These are phyloP conservation scores for Saccharomycopsis hybrid DNA, from an alignment of 1,139 yeast genomes.

Conservation along the genomic window DNA sequence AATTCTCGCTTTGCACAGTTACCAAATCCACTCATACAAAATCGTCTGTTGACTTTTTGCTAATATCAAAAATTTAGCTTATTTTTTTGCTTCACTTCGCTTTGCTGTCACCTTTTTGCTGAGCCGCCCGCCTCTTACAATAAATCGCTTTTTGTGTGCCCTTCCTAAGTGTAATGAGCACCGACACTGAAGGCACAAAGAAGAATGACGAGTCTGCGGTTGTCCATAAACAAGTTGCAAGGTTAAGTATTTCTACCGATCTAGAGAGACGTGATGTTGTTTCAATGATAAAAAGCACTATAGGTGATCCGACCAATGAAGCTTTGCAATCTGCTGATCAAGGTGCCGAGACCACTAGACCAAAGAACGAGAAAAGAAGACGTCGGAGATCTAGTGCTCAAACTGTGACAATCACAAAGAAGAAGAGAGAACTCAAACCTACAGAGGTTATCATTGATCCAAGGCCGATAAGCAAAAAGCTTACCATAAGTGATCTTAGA, in stretches of 20 bases:
- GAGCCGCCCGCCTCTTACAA: no score
- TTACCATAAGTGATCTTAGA: conserved; percentile 41
- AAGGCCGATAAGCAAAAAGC: conserved; percentile 27
- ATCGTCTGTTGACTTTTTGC: no score
- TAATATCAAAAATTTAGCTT: no score
- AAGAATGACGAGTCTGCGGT: no score
- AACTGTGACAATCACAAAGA: conserved; percentile 21
- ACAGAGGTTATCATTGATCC: conserved; percentile 29
- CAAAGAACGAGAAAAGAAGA: conserved; percentile 27
- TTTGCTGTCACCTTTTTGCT: no score
- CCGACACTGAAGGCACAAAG: no score
- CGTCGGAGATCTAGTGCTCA: conserved; percentile 31
- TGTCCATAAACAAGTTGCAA: conserved; percentile 27
- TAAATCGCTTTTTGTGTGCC: no score
- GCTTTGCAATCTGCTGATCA: conserved; percentile 3
- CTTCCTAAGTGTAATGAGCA: no score
- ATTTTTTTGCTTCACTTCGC: no score
- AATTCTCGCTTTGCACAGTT: no score
- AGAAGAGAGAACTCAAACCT: conserved; percentile 38
- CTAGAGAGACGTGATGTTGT: conserved; percentile 12
- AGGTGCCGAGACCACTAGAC: conserved; percentile 23
- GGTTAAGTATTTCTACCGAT: conserved; percentile 28
- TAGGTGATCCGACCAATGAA: conserved; percentile 21
- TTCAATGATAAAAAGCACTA: conserved; percentile 12
- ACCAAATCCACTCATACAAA: no score